phyloP scores from a whole-genome alignment of 2,329 filamentous ascomycete genomes.

The Tolypocladium sp. region DNA sequence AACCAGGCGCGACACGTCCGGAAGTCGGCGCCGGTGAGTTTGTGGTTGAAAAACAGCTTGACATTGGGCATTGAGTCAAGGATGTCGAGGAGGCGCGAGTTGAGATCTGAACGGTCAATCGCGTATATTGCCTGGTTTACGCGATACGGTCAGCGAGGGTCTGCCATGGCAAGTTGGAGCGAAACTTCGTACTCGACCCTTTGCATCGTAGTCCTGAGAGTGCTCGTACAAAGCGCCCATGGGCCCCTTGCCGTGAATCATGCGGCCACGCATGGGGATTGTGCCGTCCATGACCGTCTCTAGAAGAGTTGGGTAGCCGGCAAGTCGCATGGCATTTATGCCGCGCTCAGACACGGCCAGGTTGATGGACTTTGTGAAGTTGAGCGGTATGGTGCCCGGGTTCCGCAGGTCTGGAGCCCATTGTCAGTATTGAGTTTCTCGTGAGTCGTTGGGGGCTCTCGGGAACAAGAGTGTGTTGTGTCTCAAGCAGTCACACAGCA shows the following conservation, averaged over 20 bases:
- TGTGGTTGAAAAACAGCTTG: constrained; percentile 85
- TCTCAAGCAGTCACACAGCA: background rate
- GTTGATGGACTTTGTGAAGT: constrained; percentile 99
- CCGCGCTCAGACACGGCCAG: constrained; percentile 88
- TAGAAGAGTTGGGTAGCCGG: constrained; percentile 58
- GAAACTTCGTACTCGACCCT: constrained; percentile 59
- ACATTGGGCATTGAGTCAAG: constrained; percentile 82
- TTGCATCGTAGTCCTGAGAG: constrained; percentile 82
- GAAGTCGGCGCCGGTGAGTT: constrained; percentile 85
- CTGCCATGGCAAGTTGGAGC: background rate
- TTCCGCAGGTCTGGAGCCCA: constrained; percentile 69
- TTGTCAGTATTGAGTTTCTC: background rate
- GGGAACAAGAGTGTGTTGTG: background rate
- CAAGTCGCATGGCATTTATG: constrained; percentile 74
- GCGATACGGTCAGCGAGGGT: background rate
- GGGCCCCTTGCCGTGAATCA: constrained; percentile 73
- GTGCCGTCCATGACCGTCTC: constrained; percentile 67
- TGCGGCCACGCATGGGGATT: constrained; percentile 89
- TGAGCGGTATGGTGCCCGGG: constrained; percentile 72
- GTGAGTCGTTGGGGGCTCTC: background rate
- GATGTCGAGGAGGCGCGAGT: constrained; percentile 74
- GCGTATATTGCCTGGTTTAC: constrained; percentile 64
- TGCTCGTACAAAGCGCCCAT: constrained; percentile 65
- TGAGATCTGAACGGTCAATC: constrained; percentile 75
- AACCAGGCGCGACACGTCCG: constrained; percentile 76